Conservation (phyloP, 164 flowering plant species). For the Piper betle region DNA sequence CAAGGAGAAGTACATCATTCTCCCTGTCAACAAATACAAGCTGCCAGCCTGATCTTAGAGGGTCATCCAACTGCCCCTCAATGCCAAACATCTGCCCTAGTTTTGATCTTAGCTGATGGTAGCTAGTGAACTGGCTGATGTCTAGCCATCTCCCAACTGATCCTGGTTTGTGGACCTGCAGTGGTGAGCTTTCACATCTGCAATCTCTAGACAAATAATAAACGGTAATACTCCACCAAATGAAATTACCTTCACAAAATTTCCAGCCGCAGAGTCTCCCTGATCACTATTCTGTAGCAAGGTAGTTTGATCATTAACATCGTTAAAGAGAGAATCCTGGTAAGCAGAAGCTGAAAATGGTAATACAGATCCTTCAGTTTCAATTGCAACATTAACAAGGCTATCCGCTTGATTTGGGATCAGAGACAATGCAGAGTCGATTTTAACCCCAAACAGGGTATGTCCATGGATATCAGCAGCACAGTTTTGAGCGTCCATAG, state of each 20-base stretch:
- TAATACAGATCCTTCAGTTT: constrained; percentile 36
- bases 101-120: constrained; percentile 68
- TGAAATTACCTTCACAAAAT: constrained; percentile 56
- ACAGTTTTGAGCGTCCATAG: constrained; percentile 32
- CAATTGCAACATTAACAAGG: constrained; percentile 30
- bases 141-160: constrained; percentile 76
- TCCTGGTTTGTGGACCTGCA: constrained; percentile 78
- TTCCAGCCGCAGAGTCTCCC: constrained; percentile 31
- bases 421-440: constrained; percentile 37
- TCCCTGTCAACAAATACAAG: constrained; percentile 94
- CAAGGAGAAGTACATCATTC: constrained; percentile 85
- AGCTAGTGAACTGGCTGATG: constrained; percentile 78
- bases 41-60: constrained; percentile 98
- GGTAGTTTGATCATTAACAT: constrained; percentile 52
- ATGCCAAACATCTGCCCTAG: constrained; percentile 79
- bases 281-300: constrained; percentile 42
- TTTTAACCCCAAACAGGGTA: constrained; percentile 45
- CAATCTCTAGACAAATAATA: background rate
- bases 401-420: constrained; percentile 40
- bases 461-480: constrained; percentile 45
- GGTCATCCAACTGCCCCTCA: constrained; percentile 72
- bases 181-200: background rate
- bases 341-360: constrained; percentile 42
- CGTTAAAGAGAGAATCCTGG: constrained; percentile 44
- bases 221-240: background rate